Evolutionary conservation across 1,284 basidiomycete species (phyloP).

Genomic region (Puccinia novopanici): DNA sequence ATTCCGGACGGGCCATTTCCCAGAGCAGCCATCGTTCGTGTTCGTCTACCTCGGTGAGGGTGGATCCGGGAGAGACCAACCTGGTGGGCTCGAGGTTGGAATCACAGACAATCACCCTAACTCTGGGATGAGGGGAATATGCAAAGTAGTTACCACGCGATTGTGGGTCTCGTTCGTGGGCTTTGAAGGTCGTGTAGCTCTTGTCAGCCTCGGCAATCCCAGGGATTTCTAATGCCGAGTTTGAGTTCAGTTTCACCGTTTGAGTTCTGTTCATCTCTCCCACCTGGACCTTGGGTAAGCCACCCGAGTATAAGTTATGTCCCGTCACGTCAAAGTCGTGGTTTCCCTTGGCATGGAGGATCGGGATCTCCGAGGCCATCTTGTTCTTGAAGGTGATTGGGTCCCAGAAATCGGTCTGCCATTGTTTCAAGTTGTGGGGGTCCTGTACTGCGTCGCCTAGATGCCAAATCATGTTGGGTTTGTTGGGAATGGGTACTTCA

Average conservation of each 20-base stretch:
- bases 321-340: slow-evolving; percentile 55
- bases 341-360: slow-evolving; percentile 54
- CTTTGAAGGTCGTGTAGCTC: slow-evolving; percentile 8
- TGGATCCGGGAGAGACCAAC: slow-evolving; percentile 11
- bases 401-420: slow-evolving; percentile 56
- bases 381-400: slow-evolving; percentile 51
- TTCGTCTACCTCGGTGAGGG: slow-evolving; percentile 49
- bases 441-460: slow-evolving; percentile 54
- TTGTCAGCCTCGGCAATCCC: slow-evolving; percentile 15
- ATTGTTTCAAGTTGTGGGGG: slow-evolving; percentile 54
- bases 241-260: slow-evolving; percentile 11
- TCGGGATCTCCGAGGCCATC: slow-evolving; percentile 43
- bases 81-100: slow-evolving; percentile 52
- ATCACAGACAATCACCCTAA: slow-evolving; percentile 54
- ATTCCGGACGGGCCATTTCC: slow-evolving; percentile 52
- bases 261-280: slow-evolving; percentile 38
- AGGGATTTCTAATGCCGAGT: slow-evolving; percentile 9
- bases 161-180: slow-evolving; percentile 38
- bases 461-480: slow-evolving; percentile 53
- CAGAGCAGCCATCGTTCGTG: slow-evolving; percentile 55
- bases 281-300: slow-evolving; percentile 48
- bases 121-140: slow-evolving; percentile 53
- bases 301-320: slow-evolving; percentile 53
- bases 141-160: slow-evolving; percentile 52
- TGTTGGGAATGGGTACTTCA: background rate